Evolutionary conservation across 352 stramenopile species (phyloP), one percentile per base, ranked within the genome.

Genomic region (Globisporangium rhizosaccharum): DNA sequence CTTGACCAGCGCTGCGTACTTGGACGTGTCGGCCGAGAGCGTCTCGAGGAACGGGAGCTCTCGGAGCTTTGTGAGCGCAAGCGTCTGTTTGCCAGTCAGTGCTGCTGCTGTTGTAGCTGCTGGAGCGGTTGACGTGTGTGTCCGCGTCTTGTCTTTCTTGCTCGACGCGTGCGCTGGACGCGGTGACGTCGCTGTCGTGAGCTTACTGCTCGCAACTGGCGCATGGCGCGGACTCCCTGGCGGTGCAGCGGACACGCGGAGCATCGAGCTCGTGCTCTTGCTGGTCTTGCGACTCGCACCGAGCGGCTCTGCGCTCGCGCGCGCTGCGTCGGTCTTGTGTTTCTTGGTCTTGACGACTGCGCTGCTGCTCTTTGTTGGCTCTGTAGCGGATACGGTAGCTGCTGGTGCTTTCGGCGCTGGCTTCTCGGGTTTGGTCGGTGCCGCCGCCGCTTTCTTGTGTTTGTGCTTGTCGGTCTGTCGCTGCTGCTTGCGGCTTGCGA

Each of bases 1-100:
- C 55, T 74, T 75, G 23, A 75, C 56, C 8, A 90, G 52, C 25
- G 49, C 65, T 2, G 60, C 59, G 60, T 79, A 85, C 51, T 90
- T 90, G 36, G 60, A 75, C 14, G 71, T 73, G 2, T 66, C 70
- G 18, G 61, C 54, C 17, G 47, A 48, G 11, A 90, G 53, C 23
- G 59, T 57, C 42, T 76, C 59, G 41, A 83, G 73, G 47, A 73
- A 62, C 8, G 77, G 61, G 18, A 79, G 18, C 36, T 72, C 61
- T 1, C 64, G 68, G 7, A 90, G 51, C 45, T 72, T 79, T 17
- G 65, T 64, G 26, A 90, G 56, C 18, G 77, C n/a, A 9, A 79
- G 66, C 3, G 58, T 15, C 11, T 55, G 41, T n/a, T 46, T 46
- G 14, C 15, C 18, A n/a, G 41, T 6, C 28, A 33, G 28, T 33